Evolutionary conservation across 2,329 filamentous ascomycete genomes (phyloP), one percentile per base, ranked within the genome.

Genomic region (Akanthomyces lecanii): DNA sequence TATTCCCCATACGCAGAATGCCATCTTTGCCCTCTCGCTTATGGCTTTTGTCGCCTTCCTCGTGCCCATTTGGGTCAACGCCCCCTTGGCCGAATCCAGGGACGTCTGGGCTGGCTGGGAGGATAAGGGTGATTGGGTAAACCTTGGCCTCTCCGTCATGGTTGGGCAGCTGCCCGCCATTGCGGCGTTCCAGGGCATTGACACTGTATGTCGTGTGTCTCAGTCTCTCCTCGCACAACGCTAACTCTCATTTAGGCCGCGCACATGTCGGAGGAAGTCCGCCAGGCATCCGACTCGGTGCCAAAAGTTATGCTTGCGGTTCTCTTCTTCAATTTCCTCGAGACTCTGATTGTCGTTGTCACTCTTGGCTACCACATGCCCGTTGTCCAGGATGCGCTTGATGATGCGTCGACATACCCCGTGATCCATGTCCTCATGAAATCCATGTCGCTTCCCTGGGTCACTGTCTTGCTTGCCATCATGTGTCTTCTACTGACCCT

Each of bases 251-350:
- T 33, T 59, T 12, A 67, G 65, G 63, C 52, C 12, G 59, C 54
- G 18, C 64, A 66, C 61, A 64, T 67, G 59, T 57, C 65, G 14
- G 66, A 66, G 30, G 63, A 67, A 45, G 66, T 67, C 50, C 56
- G 63, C 40, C 54, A 64, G 38, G 65, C 66, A 7, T 53, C 65
- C 23, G 53, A 38, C 23, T 54, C 52, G 6, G 59, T 67, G 2
- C 66, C 65, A 25, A 61, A 54, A 36, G 56, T 62, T 16, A 64
- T 66, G 38, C 18, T 65, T 14, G 12, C 30, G 7, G 54, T 52
- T 38, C 47, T 56, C 8, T 14, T 44, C 4, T 30, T 57, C 56
- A 61, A 64, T 21, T 58, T 52, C 21, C 11, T 48, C 40, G 21
- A 47, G 33, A 58, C 48, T 16, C 21, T 63, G 18, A 23, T 63